phyloP scores from a whole-genome alignment of 2,329 filamentous ascomycete genomes.

The Fusarium temperatum region DNA sequence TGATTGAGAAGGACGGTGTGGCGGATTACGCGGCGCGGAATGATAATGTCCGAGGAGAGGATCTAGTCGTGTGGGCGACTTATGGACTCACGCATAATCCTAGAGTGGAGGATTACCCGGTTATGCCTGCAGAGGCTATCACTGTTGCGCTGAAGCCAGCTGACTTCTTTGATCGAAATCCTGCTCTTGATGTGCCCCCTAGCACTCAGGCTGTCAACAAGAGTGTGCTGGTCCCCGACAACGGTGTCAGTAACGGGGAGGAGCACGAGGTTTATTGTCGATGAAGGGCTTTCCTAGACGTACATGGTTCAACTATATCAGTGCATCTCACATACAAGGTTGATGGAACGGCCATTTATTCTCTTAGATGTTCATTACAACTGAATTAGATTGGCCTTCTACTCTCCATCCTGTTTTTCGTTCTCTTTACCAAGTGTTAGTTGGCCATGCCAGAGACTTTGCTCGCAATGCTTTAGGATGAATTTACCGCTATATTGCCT shows the following conservation, averaged over 20 bases:
- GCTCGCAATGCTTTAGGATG: rapidly evolving
- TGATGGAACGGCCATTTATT: not conserved
- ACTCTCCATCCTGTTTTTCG: not conserved
- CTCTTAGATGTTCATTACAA: not conserved
- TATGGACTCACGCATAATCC: constrained; percentile 73
- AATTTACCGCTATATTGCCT: not conserved
- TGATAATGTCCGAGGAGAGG: constrained; percentile 59
- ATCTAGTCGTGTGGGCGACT: constrained; percentile 66
- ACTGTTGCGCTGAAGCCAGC: constrained; percentile 56
- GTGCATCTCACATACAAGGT: too few relatives aligned
- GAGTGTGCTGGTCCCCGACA: not conserved
- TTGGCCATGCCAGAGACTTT: not conserved
- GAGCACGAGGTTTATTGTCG: not conserved
- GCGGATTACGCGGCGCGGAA: constrained; percentile 52
- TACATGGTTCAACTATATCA: too few relatives aligned
- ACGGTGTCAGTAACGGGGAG: not conserved
- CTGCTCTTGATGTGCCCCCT: constrained; percentile 55
- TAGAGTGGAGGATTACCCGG: constrained; percentile 72
- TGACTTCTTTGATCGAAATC: constrained; percentile 59
- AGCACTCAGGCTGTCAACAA: not conserved
- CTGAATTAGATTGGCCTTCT: not conserved
- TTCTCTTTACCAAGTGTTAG: not conserved
- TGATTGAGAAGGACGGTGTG: constrained; percentile 43
- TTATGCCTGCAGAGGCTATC: constrained; percentile 67
- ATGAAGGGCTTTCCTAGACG: not conserved